phyloP scores from a whole-genome alignment of 805 yeast genomes.

The Kregervanrija delftensis region DNA sequence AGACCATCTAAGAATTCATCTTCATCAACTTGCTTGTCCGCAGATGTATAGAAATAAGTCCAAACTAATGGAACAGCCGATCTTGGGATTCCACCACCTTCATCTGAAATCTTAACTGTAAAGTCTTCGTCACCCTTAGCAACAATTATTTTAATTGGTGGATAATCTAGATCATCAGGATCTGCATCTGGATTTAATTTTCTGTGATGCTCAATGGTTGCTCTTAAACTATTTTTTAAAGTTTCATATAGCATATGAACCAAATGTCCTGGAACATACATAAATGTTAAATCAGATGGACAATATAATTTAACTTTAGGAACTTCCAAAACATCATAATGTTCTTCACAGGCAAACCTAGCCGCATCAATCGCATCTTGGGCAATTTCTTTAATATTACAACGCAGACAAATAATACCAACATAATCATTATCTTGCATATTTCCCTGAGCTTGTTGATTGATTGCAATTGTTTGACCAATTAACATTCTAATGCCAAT shows the following conservation, averaged over 20 bases:
- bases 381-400: slow-evolving; percentile 77
- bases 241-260: slow-evolving; percentile 89
- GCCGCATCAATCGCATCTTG: slow-evolving; percentile 89
- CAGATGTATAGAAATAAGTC: slow-evolving; percentile 90
- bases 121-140: slow-evolving; percentile 88
- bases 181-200: slow-evolving; percentile 42
- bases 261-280: slow-evolving; percentile 91
- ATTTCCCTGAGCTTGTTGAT: slow-evolving; percentile 22
- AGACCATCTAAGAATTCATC: slow-evolving; percentile 10
- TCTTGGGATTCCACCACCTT: slow-evolving; percentile 90
- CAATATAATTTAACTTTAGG: slow-evolving; percentile 78
- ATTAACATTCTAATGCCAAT: slow-evolving; percentile 90
- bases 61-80: slow-evolving; percentile 78
- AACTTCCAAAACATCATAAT: slow-evolving; percentile 80
- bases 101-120: slow-evolving; percentile 84
- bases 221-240: slow-evolving; percentile 77
- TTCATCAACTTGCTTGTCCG: slow-evolving; percentile 53
- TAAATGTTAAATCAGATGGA: slow-evolving; percentile 67
- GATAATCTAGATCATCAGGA: slow-evolving; percentile 62
- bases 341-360: slow-evolving; percentile 83
- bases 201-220: slow-evolving; percentile 78
- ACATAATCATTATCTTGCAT: slow-evolving; percentile 63
- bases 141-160: slow-evolving; percentile 80
- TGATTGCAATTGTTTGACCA: slow-evolving; percentile 86
- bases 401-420: slow-evolving; percentile 81